Base-by-base conservation (phyloP, 768 basidiomycete genomes). In the Russula compacta region DNA sequence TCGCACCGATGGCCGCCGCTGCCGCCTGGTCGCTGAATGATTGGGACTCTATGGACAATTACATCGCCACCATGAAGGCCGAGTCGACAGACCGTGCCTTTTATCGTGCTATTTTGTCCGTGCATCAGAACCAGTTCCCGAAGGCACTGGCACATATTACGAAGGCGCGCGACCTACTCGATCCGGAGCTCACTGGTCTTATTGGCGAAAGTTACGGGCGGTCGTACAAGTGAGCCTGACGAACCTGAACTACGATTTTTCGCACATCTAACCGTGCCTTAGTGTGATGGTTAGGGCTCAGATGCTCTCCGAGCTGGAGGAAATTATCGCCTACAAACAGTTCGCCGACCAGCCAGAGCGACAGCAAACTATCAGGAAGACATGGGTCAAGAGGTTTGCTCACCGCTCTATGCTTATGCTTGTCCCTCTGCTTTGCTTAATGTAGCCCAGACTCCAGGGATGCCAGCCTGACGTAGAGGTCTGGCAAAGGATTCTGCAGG, bases 401-500 rank as follows among this genome's bases (percentile, higher is more conserved):
- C 33, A 29, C 24, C 3, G 2, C n/a, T 21, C 9, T 29, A 49
- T 6, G 24, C 24, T 33, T 15, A 33, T 43, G 44, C 40, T 33
- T 21, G n/a, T 10, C 38, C 24, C 6, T 46, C 36, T 47, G 39
- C 36, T 65, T 38, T 47, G 39, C 36, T 65, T 38, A 60, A 33
- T 21, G 11, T n/a, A 33, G 15, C 62, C 32, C 63, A 95, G 95
- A 61, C 74, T 99, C 43, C 87, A 92, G 76, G 97, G 94, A 1
- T 98, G 95, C 73, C 94, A 98, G 70, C 92, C 92, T 24, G 97
- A 98, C 68, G 95, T 98, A 38, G 97, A 99, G 73, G 93, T 97
- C 5, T 99, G 97, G 97, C 97, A 98, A 71, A 85, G 95, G 19
- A 91, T 98, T 56, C 77, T 99, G 9, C 95, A 98, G 77, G 93